Evolutionary conservation across 257 asterid genomes (phyloP).

Genomic region (Echium plantagineum): DNA sequence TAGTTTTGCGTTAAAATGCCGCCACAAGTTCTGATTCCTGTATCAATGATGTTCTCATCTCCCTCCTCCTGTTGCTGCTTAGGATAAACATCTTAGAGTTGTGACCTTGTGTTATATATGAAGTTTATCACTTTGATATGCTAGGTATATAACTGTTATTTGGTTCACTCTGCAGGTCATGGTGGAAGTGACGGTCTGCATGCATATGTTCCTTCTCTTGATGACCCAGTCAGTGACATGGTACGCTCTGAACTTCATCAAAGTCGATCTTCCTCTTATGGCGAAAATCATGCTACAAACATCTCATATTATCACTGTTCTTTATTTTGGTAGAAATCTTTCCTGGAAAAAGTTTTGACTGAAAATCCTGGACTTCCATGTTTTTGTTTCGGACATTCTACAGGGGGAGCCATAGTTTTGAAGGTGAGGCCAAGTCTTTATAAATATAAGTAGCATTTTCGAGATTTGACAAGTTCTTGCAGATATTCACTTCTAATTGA

Average conservation of each 20-base stretch:
- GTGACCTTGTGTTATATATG: no score
- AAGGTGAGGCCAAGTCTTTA: constrained; percentile 34
- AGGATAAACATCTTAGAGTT: neutral
- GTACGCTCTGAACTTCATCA: constrained; percentile 21
- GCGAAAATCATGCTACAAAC: neutral
- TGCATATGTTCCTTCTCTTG: constrained; percentile 79
- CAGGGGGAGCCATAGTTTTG: constrained; percentile 82
- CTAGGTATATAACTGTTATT: neutral
- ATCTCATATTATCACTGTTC: constrained; percentile 2
- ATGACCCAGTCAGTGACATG: constrained; percentile 62
- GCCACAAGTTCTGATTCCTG: neutral
- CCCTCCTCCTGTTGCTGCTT: neutral
- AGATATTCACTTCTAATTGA: neutral
- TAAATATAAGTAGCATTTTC: neutral
- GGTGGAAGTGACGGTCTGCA: constrained; percentile 97
- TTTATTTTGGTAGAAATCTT: constrained; percentile 35
- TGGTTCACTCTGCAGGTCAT: constrained; percentile 41
- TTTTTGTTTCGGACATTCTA: constrained; percentile 91
- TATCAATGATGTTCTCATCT: neutral
- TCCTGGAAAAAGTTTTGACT: constrained; percentile 42
- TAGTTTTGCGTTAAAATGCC: neutral
- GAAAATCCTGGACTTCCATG: constrained; percentile 64
- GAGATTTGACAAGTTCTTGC: no score
- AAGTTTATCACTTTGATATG: no score
- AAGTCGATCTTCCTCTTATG: neutral